A percentile compares a stretch with the other conserved stretches of the same genome.
Conservation (phyloP, 2,329 filamentous ascomycete genomes). For the Penicillium sp. region DNA sequence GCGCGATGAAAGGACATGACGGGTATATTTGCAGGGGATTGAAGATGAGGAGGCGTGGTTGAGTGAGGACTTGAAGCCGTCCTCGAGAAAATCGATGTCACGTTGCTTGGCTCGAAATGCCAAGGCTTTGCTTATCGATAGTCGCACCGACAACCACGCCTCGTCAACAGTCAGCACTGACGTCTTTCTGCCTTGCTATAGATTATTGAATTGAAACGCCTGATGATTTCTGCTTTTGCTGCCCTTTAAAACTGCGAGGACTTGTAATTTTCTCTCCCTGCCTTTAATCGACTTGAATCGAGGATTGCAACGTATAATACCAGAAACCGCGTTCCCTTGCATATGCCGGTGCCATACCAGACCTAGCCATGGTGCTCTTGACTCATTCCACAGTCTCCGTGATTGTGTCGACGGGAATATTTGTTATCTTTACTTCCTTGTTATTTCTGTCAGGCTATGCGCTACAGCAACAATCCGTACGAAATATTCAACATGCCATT, state of each 20-base stretch:
- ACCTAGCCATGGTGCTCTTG: slow-evolving; percentile 49
- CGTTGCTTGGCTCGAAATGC: slow-evolving; percentile 18
- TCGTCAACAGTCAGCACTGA: slow-evolving; percentile 6
- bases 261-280: neutral
- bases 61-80: slow-evolving; percentile 12
- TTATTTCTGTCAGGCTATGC: slow-evolving; percentile 88
- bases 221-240: neutral
- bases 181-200: neutral
- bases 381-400: slow-evolving; percentile 51
- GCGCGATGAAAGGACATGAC: slow-evolving; percentile 68
- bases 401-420: slow-evolving; percentile 52
- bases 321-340: neutral
- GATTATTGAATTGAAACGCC: neutral
- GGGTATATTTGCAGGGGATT: slow-evolving; percentile 52
- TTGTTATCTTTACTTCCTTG: slow-evolving; percentile 77
- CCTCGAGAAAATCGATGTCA: slow-evolving; percentile 12
- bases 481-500: slow-evolving; percentile 75
- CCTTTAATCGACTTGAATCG: neutral
- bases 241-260: neutral
- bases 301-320: neutral
- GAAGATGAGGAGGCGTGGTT: slow-evolving; percentile 9
- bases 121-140: slow-evolving; percentile 45
- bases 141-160: slow-evolving; percentile 39
- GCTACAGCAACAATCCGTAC: slow-evolving; percentile 84
- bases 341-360: slow-evolving; percentile 4